Evolutionary conservation across 2,329 filamentous ascomycete species (phyloP).

Genomic region (Botrytis sinoallii): DNA sequence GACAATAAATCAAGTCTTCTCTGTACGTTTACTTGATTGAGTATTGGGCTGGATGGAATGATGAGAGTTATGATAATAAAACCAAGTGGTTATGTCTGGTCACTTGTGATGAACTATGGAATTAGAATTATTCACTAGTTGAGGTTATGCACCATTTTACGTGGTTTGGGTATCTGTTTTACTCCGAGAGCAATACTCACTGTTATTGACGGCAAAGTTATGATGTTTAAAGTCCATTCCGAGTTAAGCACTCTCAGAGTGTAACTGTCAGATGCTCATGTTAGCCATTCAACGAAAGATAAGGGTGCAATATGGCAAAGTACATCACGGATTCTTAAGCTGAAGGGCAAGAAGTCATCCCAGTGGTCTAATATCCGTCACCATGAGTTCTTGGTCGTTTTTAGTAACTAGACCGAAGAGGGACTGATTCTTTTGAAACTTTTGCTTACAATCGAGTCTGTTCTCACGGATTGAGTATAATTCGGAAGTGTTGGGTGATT

Average conservation of each 20-base stretch:
- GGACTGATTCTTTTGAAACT: accelerated
- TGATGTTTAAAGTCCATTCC: neutral
- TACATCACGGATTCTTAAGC: neutral
- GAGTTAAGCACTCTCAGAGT: neutral
- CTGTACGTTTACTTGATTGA: neutral
- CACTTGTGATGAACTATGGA: neutral
- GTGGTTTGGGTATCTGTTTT: neutral
- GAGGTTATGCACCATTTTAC: neutral
- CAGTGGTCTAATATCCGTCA: neutral
- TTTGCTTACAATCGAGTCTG: neutral
- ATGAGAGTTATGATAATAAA: neutral
- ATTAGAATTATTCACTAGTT: neutral
- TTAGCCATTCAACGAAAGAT: neutral
- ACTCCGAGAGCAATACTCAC: neutral
- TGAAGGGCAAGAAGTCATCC: neutral
- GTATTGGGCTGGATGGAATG: neutral
- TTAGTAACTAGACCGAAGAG: neutral
- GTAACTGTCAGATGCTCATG: neutral
- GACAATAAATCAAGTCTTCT: neutral
- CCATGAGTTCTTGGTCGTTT: neutral
- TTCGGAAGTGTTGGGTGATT: neutral
- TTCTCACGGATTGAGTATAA: neutral
- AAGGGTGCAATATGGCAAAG: neutral
- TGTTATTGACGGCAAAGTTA: neutral
- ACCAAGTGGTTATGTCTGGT: neutral